Conservation (phyloP, 2,329 filamentous ascomycete genomes). For the Byssothecium circinans region DNA sequence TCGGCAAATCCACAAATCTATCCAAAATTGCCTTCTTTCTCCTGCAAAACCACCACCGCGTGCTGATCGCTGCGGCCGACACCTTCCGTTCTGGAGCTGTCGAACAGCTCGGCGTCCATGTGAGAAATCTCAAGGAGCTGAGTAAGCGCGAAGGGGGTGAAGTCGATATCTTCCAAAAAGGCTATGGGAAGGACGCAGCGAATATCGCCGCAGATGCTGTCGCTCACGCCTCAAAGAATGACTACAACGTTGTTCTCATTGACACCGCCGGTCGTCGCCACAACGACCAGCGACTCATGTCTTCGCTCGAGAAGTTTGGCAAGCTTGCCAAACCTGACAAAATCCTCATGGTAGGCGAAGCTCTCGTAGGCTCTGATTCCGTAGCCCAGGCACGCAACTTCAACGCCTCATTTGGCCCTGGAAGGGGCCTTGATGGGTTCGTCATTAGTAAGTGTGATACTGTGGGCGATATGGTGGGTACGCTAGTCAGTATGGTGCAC, state of each 20-base stretch:
- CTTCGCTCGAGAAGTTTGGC: constrained; percentile 92
- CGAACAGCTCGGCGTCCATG: constrained; percentile 94
- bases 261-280: constrained; percentile 94
- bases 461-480: constrained; percentile 98
- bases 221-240: constrained; percentile 70
- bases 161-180: constrained; percentile 93
- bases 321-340: constrained; percentile 96
- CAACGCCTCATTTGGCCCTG: constrained; percentile 84
- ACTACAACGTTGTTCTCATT: constrained; percentile 92
- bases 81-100: constrained; percentile 97
- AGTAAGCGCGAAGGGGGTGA: constrained; percentile 75
- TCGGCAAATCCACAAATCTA: constrained; percentile 96
- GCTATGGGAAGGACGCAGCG: constrained; percentile 96
- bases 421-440: constrained; percentile 85
- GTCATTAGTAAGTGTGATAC: constrained; percentile 99
- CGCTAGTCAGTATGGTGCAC: constrained; percentile 94
- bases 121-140: constrained; percentile 88
- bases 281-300: constrained; percentile 96
- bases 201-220: constrained; percentile 94
- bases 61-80: constrained; percentile 91
- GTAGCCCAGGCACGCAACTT: constrained; percentile 97
- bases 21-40: constrained; percentile 99
- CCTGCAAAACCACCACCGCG: constrained; percentile 93
- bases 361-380: constrained; percentile 91
- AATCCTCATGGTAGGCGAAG: constrained; percentile 95